Percentiles rank a stretch among this genome's conserved stretches.
Conservation (phyloP, 495 filamentous ascomycete species). For the Xylaria telfairii region DNA sequence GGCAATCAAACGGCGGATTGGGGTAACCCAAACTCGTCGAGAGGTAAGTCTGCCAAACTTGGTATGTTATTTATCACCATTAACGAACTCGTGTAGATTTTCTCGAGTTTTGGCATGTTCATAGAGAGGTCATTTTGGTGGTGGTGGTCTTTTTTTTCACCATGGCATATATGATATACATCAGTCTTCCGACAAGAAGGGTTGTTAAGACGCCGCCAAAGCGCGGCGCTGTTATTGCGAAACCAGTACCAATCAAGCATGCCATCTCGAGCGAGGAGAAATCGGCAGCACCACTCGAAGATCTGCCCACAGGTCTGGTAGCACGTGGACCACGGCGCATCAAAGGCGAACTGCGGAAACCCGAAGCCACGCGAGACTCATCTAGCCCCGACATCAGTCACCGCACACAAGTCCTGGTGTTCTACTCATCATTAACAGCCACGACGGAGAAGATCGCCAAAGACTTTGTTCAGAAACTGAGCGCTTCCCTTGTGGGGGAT, state of each 20-base stretch:
- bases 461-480: conserved; percentile 60
- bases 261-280: conserved; percentile 25
- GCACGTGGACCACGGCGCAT: conserved; percentile 53
- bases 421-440: conserved; percentile 85
- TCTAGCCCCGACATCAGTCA: conserved; percentile 28
- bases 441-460: conserved; percentile 75
- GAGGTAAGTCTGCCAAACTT: conserved; percentile 4
- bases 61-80: no score
- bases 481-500: conserved; percentile 34
- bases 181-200: conserved; percentile 6
- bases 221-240: background rate
- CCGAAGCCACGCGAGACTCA: conserved; percentile 29
- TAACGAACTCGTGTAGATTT: conserved; percentile 44
- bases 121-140: conserved; percentile 59
- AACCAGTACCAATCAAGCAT: conserved; percentile 9
- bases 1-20: conserved; percentile 9
- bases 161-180: conserved; percentile 16
- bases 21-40: conserved; percentile 3
- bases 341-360: conserved; percentile 51
- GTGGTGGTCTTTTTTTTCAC: conserved; percentile 32
- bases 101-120: conserved; percentile 61
- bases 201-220: background rate
- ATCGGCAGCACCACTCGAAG: conserved; percentile 10
- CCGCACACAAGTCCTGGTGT: conserved; percentile 76
- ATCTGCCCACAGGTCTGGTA: conserved; percentile 26